Conservation (phyloP, 805 yeast species). For the Yarrowia osloensis region DNA sequence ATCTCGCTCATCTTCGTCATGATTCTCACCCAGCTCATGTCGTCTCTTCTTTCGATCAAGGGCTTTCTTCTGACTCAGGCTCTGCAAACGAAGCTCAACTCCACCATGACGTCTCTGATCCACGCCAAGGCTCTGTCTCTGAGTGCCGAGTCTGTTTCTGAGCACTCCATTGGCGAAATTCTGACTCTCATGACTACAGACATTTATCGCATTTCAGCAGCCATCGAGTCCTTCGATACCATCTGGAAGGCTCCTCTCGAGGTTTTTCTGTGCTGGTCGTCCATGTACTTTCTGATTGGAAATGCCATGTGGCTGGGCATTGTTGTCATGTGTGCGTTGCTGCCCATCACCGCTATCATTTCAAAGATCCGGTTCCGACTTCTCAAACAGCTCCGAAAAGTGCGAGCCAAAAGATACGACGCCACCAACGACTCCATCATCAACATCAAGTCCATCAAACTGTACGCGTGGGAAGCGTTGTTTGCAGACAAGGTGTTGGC, state of each 20-base stretch:
- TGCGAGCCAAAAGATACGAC: constrained; percentile 89
- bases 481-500: constrained; percentile 68
- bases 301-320: constrained; percentile 94
- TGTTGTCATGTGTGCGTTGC: constrained; percentile 66
- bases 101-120: constrained; percentile 62
- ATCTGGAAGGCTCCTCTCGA: constrained; percentile 95
- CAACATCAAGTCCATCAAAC: constrained; percentile 85
- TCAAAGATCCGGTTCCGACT: constrained; percentile 51
- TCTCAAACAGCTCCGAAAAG: constrained; percentile 69
- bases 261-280: constrained; percentile 69
- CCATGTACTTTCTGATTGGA: constrained; percentile 74
- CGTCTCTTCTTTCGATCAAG: constrained; percentile 75
- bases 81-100: constrained; percentile 65
- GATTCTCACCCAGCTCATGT: constrained; percentile 71
- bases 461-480: constrained; percentile 95
- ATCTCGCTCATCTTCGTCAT: constrained; percentile 71
- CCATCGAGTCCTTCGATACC: constrained; percentile 73
- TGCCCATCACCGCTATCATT: constrained; percentile 73
- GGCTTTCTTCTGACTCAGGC: constrained; percentile 74
- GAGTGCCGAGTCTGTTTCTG: constrained; percentile 64
- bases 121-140: constrained; percentile 69
- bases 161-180: constrained; percentile 84
- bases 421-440: constrained; percentile 81
- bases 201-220: constrained; percentile 81
- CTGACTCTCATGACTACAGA: constrained; percentile 95